phyloP scores from a whole-genome alignment of 441 rosid genomes.

The Melastoma candidum region DNA sequence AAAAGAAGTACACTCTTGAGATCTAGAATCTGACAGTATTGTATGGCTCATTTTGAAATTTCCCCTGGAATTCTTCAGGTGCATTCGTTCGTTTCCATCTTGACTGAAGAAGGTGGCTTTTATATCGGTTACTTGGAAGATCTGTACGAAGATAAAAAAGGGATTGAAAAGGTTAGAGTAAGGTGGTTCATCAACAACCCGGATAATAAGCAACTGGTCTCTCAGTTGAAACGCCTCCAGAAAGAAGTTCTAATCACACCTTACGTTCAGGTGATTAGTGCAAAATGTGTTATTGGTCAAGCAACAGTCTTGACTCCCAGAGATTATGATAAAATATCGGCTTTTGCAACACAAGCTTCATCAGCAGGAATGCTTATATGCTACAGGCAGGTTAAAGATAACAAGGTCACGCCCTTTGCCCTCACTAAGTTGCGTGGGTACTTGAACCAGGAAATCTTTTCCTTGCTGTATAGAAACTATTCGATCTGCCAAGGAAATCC shows the following conservation, averaged over 20 bases:
- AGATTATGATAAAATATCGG: conserved; percentile 5
- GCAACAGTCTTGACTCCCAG: conserved; percentile 10
- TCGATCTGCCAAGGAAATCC: neutral
- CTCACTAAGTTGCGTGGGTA: conserved; percentile 11
- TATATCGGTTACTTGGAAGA: conserved; percentile 13
- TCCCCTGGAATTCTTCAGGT: conserved; percentile 8
- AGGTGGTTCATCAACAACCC: conserved; percentile 12
- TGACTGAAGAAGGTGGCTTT: conserved; percentile 10
- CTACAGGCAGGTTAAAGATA: conserved; percentile 14
- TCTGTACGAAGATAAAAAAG: conserved; percentile 15
- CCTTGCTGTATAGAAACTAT: neutral
- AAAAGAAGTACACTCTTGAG: neutral
- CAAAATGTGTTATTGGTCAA: conserved; percentile 14
- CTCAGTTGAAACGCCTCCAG: neutral
- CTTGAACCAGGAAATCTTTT: conserved; percentile 10
- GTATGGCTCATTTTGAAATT: neutral
- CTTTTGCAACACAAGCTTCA: neutral
- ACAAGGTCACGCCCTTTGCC: conserved; percentile 11
- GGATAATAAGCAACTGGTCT: conserved; percentile 6
- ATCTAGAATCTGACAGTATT: neutral
- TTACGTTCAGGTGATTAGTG: conserved; percentile 13
- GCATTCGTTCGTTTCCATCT: conserved; percentile 11
- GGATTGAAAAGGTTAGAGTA: conserved; percentile 16
- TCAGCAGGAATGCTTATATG: conserved; percentile 10
- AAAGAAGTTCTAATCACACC: conserved; percentile 16